phyloP scores from a whole-genome alignment of 306 rosid species.

The Ormosia emarginata region DNA sequence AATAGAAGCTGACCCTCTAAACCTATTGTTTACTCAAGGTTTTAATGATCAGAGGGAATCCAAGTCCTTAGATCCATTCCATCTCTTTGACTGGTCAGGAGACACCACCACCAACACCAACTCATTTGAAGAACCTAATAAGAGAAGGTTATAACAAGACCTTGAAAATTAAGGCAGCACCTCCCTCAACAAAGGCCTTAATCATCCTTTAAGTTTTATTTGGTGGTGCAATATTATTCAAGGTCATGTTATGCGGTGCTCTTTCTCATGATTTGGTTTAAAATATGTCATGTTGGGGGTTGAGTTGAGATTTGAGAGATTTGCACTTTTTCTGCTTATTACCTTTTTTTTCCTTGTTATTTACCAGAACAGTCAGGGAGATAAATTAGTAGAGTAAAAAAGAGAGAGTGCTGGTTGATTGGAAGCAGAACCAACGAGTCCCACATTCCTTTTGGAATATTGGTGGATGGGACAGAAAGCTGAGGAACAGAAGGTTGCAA shows the following conservation, averaged over 20 bases:
- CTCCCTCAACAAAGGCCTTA: not conserved
- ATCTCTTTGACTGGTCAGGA: conserved; percentile 63
- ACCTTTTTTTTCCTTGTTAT: conserved; percentile 34
- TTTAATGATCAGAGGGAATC: conserved; percentile 41
- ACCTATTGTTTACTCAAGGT: conserved; percentile 56
- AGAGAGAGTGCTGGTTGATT: conserved; percentile 52
- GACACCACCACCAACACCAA: conserved; percentile 13
- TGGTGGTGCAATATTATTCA: conserved; percentile 24
- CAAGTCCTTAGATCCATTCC: conserved; percentile 65
- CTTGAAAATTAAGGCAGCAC: not conserved
- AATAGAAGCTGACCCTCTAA: conserved; percentile 63
- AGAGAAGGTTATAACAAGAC: conserved; percentile 46
- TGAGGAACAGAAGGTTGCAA: conserved; percentile 86
- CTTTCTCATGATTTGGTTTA: conserved; percentile 1
- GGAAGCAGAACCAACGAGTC: conserved; percentile 58
- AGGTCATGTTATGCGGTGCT: conserved; percentile 25
- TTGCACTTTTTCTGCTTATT: not conserved
- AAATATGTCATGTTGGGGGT: conserved; percentile 15
- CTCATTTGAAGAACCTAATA: conserved; percentile 41
- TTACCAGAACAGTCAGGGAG: conserved; percentile 39
- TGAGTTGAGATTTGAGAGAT: conserved; percentile 12
- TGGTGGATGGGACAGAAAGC: conserved; percentile 98
- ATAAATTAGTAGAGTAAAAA: conserved; percentile 22
- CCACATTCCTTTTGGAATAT: conserved; percentile 81
- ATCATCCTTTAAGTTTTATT: conserved; percentile 6